These are phyloP conservation scores for Tolypocladium ophioglossoides DNA, from an alignment of 2,329 filamentous ascomycete genomes.

Conservation along the genomic window DNA sequence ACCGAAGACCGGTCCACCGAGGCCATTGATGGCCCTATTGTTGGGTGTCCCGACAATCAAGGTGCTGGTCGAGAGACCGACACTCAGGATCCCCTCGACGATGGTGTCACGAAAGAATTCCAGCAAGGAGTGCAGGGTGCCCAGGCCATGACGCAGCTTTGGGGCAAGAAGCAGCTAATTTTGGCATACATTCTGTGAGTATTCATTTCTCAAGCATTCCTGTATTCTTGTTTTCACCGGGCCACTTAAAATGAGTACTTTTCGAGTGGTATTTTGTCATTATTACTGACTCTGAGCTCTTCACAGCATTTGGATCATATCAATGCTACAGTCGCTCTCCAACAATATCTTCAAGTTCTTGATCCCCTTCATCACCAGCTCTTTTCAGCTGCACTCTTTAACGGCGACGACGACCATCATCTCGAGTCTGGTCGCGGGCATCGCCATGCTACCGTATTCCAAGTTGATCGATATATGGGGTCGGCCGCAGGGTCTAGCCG, in stretches of 20 bases:
- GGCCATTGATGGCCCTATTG: not conserved
- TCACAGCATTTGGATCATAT: not conserved
- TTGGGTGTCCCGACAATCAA: not conserved
- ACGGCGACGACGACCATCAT: not conserved
- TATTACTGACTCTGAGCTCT: not conserved
- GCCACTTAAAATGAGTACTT: not conserved
- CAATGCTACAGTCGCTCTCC: not conserved
- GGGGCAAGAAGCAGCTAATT: not conserved
- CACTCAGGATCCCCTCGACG: not conserved
- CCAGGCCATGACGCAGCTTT: not conserved
- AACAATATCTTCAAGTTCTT: not conserved
- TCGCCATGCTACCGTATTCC: not conserved
- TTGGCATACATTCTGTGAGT: not conserved
- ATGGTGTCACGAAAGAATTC: not conserved
- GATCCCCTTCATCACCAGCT: not conserved
- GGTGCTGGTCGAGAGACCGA: too few relatives aligned
- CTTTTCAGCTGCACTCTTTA: not conserved
- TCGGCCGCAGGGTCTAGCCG: not conserved
- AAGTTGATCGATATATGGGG: not conserved
- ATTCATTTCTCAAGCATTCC: not conserved
- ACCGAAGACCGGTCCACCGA: not conserved
- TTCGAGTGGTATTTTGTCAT: not conserved
- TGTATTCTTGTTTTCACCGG: not conserved
- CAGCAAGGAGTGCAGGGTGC: not conserved
- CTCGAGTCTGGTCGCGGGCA: not conserved